Percentiles rank a stretch among this genome's conserved stretches.
phyloP scores from a whole-genome alignment of 2,329 filamentous ascomycete genomes.

The Claviceps maximensis region DNA sequence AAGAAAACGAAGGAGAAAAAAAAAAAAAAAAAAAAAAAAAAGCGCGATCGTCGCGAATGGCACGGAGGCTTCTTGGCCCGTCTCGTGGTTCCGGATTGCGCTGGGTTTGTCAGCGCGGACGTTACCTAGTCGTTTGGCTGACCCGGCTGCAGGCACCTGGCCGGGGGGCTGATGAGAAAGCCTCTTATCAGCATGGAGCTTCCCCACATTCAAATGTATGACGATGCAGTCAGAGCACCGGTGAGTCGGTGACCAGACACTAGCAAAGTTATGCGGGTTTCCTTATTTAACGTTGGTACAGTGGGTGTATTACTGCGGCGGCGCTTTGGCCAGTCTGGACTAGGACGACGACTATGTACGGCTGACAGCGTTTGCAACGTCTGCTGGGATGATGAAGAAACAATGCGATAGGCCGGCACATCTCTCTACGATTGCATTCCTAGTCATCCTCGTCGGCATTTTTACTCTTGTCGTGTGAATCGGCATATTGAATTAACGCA shows the following conservation, averaged over 20 bases:
- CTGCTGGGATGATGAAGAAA: no score
- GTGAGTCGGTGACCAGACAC: not conserved
- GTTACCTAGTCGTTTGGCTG: slow-evolving; percentile 2
- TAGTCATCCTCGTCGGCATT: not conserved
- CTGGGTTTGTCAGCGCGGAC: slow-evolving; percentile 7
- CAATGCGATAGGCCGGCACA: no score
- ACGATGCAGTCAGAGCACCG: not conserved
- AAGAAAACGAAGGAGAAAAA: not conserved
- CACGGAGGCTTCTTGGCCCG: not conserved
- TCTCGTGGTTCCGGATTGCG: not conserved
- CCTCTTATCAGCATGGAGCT: not conserved
- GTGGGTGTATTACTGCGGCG: no score
- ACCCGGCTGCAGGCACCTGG: not conserved
- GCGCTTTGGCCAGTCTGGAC: not conserved
- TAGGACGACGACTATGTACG: no score
- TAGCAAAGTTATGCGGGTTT: not conserved
- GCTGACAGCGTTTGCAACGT: not conserved
- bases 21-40: not conserved
- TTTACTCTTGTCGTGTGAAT: not conserved
- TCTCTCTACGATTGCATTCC: no score
- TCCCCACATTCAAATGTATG: not conserved
- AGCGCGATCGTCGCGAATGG: not conserved
- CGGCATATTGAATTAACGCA: not conserved
- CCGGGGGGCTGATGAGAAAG: not conserved
- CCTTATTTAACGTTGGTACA: no score